phyloP scores from a whole-genome alignment of 148 eudicot species.

The Diospyros kaki region DNA sequence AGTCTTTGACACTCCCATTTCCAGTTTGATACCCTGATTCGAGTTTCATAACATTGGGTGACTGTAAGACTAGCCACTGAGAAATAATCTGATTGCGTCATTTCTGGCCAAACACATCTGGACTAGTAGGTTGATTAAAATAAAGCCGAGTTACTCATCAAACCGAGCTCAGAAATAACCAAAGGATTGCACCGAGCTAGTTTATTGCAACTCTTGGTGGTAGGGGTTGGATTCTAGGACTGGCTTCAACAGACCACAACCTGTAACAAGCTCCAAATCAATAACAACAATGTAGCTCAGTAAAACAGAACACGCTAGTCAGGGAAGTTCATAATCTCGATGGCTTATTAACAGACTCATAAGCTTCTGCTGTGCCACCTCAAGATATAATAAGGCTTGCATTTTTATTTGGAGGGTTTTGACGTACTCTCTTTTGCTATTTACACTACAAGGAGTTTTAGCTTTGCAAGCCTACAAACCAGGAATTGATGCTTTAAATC shows the following conservation, averaged over 20 bases:
- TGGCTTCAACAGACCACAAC: neutral
- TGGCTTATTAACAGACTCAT: neutral
- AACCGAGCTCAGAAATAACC: neutral
- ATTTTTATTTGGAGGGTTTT: neutral
- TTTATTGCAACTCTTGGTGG: neutral
- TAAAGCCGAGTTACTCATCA: neutral
- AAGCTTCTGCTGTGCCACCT: neutral
- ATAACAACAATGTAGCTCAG: neutral
- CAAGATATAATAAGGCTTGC: neutral
- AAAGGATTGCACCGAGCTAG: neutral
- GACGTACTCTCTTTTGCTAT: neutral
- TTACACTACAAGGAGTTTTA: neutral
- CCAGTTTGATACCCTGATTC: too few relatives aligned
- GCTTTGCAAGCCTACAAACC: neutral
- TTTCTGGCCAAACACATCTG: neutral
- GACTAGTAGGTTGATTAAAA: neutral
- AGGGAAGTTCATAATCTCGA: neutral
- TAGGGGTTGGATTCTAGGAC: neutral
- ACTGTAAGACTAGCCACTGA: neutral
- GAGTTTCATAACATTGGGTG: too few relatives aligned
- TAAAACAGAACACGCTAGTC: neutral
- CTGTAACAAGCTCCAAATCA: neutral
- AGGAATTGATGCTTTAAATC: neutral
- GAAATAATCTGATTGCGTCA: neutral
- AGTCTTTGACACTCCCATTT: too few relatives aligned